Percentiles rank a stretch among this genome's conserved stretches.
Evolutionary conservation across 345 rosid genomes (phyloP).

Genomic region (Ailanthus altissimus): DNA sequence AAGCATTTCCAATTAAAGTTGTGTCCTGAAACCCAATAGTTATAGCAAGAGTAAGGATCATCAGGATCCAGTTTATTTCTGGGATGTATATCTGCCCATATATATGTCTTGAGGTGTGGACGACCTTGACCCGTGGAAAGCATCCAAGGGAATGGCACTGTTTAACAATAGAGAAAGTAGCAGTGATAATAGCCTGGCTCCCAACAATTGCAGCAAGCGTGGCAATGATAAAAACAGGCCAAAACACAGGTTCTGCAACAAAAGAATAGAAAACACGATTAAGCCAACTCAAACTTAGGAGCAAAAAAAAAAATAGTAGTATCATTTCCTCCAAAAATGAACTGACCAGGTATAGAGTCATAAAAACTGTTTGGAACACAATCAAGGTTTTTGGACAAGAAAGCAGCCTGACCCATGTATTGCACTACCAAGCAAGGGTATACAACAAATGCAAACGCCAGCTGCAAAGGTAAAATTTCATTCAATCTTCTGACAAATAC

Average conservation of each 20-base stretch:
- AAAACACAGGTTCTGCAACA: constrained; percentile 65
- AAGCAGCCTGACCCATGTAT: constrained; percentile 99
- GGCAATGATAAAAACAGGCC: constrained; percentile 91
- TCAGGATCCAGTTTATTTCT: constrained; percentile 94
- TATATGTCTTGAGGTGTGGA: constrained; percentile 80
- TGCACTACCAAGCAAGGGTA: constrained; percentile 96
- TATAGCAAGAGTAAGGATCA: constrained; percentile 83
- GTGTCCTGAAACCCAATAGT: constrained; percentile 78
- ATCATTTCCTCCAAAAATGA: constrained; percentile 13
- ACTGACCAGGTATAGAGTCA: constrained; percentile 78
- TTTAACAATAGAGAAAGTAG: constrained; percentile 85
- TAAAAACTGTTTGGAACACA: constrained; percentile 60
- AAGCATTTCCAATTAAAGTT: constrained; percentile 87
- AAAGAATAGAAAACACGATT: constrained; percentile 22
- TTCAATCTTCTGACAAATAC: constrained; percentile 19
- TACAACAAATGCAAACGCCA: constrained; percentile 68
- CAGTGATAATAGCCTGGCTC: constrained; percentile 86
- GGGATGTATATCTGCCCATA: constrained; percentile 96
- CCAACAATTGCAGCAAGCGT: constrained; percentile 93
- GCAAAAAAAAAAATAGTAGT: background rate
- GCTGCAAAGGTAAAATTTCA: constrained; percentile 48
- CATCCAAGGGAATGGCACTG: constrained; percentile 97
- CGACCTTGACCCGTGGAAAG: constrained; percentile 93
- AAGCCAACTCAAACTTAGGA: constrained; percentile 17
- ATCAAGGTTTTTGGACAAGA: constrained; percentile 62